Conservation (phyloP, 2,329 filamentous ascomycete species). For the Geosmithia putterillii region DNA sequence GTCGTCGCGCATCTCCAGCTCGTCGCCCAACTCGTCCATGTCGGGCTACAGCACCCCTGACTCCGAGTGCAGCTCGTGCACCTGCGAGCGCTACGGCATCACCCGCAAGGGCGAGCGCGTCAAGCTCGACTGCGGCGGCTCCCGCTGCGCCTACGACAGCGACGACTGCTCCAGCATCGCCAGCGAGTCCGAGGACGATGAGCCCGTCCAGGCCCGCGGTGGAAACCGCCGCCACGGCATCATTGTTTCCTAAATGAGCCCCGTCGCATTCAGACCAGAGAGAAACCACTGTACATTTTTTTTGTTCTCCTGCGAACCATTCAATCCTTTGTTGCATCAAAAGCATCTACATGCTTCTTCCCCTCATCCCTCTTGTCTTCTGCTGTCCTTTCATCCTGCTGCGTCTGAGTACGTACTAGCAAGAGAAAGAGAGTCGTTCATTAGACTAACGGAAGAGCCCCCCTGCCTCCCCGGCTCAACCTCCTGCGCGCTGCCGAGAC, state of each 20-base stretch:
- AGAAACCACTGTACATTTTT: not conserved
- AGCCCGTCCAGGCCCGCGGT: constrained; percentile 24
- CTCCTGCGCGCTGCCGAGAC: constrained; percentile 12
- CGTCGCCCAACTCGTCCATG: constrained; percentile 59
- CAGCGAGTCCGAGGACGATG: constrained; percentile 46
- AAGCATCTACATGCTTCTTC: not conserved
- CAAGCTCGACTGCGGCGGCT: constrained; percentile 90
- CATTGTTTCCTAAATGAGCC: constrained; percentile 32
- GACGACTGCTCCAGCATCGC: constrained; percentile 57
- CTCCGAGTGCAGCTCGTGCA: constrained; percentile 70
- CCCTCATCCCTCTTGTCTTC: not conserved
- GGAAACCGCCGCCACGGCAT: constrained; percentile 52
- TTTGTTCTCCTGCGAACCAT: not conserved
- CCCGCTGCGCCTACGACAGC: constrained; percentile 70
- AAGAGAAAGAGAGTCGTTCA: constrained; percentile 1
- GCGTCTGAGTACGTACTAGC: not conserved
- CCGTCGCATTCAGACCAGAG: not conserved
- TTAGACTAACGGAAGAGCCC: not conserved
- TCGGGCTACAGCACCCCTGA: constrained; percentile 69
- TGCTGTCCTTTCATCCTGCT: not conserved
- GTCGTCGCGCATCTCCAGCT: constrained; percentile 62
- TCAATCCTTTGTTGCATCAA: not conserved
- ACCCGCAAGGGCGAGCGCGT: constrained; percentile 85
- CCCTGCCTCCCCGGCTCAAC: constrained; percentile 8
- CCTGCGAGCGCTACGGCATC: constrained; percentile 93